A percentile compares a stretch with the other conserved stretches of the same genome.
These are phyloP conservation scores for Cucurbita moschata DNA, from an alignment of 306 rosid species.

Conservation along the genomic window DNA sequence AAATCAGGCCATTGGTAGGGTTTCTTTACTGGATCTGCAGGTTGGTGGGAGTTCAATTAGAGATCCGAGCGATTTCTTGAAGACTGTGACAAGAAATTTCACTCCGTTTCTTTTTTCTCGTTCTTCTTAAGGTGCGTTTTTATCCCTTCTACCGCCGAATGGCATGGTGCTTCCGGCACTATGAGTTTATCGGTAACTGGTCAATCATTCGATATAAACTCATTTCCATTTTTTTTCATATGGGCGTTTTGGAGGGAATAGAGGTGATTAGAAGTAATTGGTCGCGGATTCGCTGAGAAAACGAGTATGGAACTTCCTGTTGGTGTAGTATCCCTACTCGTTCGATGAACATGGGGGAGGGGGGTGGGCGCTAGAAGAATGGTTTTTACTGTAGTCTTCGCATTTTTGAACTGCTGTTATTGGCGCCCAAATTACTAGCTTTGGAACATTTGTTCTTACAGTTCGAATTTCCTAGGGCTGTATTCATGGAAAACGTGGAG, in stretches of 20 bases:
- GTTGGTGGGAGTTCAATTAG: slow-evolving; percentile 2
- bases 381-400: neutral
- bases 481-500: slow-evolving; percentile 32
- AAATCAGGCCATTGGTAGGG: slow-evolving; percentile 5
- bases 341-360: neutral
- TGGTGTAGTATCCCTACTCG: neutral
- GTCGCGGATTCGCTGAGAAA: neutral
- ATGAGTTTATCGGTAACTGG: neutral
- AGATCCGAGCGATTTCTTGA: slow-evolving; percentile 11
- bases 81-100: neutral
- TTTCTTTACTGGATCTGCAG: slow-evolving; percentile 11
- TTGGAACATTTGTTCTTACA: neutral
- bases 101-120: neutral
- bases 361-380: neutral
- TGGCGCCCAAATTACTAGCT: neutral
- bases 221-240: neutral
- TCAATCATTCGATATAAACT: neutral
- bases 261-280: neutral
- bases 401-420: neutral
- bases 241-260: neutral
- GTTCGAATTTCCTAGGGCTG: slow-evolving; percentile 14
- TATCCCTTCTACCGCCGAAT: neutral
- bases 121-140: neutral
- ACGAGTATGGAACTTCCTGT: neutral
- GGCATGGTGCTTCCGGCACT: neutral